Conservation (phyloP, 768 basidiomycete genomes). For the Tubosaeta sp. region DNA sequence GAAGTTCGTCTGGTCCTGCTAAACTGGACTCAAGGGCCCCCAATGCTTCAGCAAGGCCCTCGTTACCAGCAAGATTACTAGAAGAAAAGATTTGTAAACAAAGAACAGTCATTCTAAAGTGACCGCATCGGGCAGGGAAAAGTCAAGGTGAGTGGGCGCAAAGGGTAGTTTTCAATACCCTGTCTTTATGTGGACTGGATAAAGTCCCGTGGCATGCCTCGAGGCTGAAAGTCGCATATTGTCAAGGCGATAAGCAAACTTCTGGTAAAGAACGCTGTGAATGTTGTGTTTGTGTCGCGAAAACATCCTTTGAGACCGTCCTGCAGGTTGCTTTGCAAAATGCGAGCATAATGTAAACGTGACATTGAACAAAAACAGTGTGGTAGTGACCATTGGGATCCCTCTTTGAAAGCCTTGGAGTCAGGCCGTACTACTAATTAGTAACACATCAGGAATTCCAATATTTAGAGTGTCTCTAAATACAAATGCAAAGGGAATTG, state of each 20-base stretch:
- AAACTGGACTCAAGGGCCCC: constrained; percentile 23
- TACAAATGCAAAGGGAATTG: too few species aligned
- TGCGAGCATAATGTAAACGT: too few species aligned
- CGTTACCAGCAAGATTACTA: constrained; percentile 11
- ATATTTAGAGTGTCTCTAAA: too few species aligned
- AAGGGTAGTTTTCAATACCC: background rate
- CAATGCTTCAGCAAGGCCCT: constrained; percentile 16
- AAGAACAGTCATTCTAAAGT: constrained; percentile 5
- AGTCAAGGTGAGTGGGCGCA: background rate
- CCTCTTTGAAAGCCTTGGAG: too few species aligned
- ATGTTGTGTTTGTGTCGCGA: too few species aligned
- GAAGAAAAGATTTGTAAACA: constrained; percentile 17
- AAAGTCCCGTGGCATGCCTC: background rate
- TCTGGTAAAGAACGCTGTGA: too few species aligned
- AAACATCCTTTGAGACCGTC: too few species aligned
- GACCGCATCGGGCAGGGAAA: constrained; percentile 1
- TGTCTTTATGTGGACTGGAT: background rate
- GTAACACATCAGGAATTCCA: too few species aligned
- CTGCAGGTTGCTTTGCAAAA: too few species aligned
- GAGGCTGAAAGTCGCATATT: background rate
- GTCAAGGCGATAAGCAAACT: background rate
- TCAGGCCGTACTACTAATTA: too few species aligned
- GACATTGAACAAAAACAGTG: too few species aligned
- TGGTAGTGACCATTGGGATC: too few species aligned
- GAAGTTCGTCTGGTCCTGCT: constrained; percentile 14